A percentile compares a stretch with the other conserved stretches of the same genome.
These are phyloP conservation scores for Protomyces arabidopsidicola DNA, from an alignment of 1,139 yeast species.

Conservation along the genomic window DNA sequence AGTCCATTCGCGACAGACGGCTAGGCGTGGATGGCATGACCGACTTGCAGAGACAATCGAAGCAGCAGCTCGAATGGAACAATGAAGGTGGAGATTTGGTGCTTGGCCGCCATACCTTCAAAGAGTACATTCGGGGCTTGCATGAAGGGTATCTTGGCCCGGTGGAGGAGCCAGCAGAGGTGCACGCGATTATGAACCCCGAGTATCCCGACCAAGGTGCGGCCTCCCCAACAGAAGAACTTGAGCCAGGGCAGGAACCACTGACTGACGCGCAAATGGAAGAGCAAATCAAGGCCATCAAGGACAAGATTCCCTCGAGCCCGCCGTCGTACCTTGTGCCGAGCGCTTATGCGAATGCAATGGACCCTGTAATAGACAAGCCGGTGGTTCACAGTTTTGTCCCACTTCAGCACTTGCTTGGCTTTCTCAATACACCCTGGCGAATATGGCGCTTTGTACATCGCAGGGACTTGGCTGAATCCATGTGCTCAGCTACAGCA, in stretches of 20 bases:
- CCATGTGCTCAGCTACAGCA: slow-evolving; percentile 58
- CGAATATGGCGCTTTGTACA: slow-evolving; percentile 76
- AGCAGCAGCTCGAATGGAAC: slow-evolving; percentile 31
- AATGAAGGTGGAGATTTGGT: slow-evolving; percentile 69
- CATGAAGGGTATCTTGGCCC: slow-evolving; percentile 89
- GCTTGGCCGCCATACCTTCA: slow-evolving; percentile 91
- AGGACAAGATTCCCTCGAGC: slow-evolving; percentile 25
- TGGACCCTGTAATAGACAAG: slow-evolving; percentile 32
- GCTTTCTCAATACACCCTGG: slow-evolving; percentile 70
- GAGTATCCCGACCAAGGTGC: slow-evolving; percentile 9
- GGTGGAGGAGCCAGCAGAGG: slow-evolving; percentile 21
- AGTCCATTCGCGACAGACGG: slow-evolving; percentile 67
- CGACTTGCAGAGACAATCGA: slow-evolving; percentile 30
- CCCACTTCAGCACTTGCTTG: slow-evolving; percentile 69
- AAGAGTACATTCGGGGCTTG: slow-evolving; percentile 82
- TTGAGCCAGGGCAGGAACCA: neutral
- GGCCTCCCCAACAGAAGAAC: slow-evolving; percentile 20
- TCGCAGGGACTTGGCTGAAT: slow-evolving; percentile 65
- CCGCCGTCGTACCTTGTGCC: slow-evolving; percentile 32
- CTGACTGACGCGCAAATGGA: slow-evolving; percentile 8
- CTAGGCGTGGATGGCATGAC: slow-evolving; percentile 31
- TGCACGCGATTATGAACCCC: slow-evolving; percentile 22
- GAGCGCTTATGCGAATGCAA: slow-evolving; percentile 16
- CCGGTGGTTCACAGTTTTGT: slow-evolving; percentile 63
- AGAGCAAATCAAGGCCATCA: slow-evolving; percentile 25